Conservation (phyloP, 345 rosid genomes). For the Syzygium aqueum region DNA sequence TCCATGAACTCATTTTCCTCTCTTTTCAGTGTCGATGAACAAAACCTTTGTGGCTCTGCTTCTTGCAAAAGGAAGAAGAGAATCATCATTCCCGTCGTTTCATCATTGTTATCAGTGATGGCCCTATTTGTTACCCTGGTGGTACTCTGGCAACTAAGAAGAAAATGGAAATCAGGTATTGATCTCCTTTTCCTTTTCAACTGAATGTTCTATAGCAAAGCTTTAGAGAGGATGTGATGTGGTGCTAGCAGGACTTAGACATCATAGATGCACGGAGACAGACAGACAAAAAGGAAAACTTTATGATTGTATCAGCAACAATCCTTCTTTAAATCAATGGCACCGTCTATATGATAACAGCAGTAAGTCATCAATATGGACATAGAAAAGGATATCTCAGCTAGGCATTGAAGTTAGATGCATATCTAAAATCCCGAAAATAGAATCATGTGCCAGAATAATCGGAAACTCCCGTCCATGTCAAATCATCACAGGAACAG, state of each 20-base stretch:
- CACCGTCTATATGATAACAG: background rate
- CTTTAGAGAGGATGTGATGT: background rate
- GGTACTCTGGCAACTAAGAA: conserved; percentile 13
- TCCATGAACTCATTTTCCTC: background rate
- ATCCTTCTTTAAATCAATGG: background rate
- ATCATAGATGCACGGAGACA: background rate
- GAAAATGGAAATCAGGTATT: conserved; percentile 23
- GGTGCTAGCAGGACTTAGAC: background rate
- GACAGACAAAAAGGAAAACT: background rate
- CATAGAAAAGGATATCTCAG: background rate
- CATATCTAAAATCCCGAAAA: background rate
- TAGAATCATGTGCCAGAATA: background rate
- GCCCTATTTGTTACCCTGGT: background rate
- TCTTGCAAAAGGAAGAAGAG: conserved; percentile 5
- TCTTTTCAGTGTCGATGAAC: conserved; percentile 30
- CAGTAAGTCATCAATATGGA: background rate
- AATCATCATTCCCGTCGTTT: background rate
- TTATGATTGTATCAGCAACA: background rate
- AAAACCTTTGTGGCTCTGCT: conserved; percentile 7
- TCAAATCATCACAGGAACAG: background rate
- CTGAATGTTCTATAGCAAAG: background rate
- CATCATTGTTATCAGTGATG: background rate
- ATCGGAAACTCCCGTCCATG: background rate
- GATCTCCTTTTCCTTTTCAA: background rate
- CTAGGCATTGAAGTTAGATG: background rate